Evolutionary conservation across 164 flowering plant species (phyloP).

Genomic region (Houttuynia cordata): DNA sequence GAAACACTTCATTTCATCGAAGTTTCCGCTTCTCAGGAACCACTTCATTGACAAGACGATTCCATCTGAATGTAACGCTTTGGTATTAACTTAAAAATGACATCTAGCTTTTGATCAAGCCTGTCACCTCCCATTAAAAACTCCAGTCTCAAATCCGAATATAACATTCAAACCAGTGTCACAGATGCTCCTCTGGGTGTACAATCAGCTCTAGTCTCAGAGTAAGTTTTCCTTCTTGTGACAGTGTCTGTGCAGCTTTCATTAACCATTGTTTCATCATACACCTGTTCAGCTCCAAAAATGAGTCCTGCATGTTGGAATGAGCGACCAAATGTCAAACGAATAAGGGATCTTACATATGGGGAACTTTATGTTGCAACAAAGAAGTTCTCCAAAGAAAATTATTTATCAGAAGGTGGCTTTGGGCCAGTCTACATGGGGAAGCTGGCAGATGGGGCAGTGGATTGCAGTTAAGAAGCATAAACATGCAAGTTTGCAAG

Average conservation of each 20-base stretch:
- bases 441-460: slow-evolving; percentile 25
- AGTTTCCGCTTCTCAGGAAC: too few relatives aligned
- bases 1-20: too few relatives aligned
- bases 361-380: slow-evolving; percentile 42
- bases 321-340: slow-evolving; percentile 27
- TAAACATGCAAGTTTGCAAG: slow-evolving; percentile 41
- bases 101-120: background rate
- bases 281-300: too few relatives aligned
- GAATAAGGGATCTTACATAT: slow-evolving; percentile 28
- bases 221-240: background rate
- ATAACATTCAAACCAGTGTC: slow-evolving; percentile 21
- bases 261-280: too few relatives aligned
- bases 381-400: slow-evolving; percentile 23
- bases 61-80: background rate
- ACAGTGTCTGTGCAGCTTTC: too few relatives aligned
- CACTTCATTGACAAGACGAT: too few relatives aligned
- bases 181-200: slow-evolving; percentile 16
- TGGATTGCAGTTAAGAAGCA: slow-evolving; percentile 48
- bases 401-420: slow-evolving; percentile 54
- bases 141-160: slow-evolving; percentile 22
- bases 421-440: slow-evolving; percentile 49
- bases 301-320: slow-evolving; percentile 34
- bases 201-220: background rate
- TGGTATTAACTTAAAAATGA: background rate
- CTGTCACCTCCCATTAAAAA: background rate